Conservation (phyloP, 2,329 filamentous ascomycete genomes). For the Lojkania enalia region DNA sequence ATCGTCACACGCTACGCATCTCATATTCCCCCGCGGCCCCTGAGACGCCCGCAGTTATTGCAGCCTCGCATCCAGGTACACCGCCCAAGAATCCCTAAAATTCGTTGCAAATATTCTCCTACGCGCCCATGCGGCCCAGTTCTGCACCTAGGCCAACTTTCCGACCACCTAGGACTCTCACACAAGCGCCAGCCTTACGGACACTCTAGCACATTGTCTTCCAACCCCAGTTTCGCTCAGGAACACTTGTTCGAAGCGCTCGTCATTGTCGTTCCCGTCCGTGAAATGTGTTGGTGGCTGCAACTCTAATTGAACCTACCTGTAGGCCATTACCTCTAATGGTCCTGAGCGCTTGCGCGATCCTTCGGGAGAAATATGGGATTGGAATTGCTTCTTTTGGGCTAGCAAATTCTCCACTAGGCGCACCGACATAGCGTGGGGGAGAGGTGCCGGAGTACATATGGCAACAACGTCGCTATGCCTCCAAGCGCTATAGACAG, state of each 20-base stretch:
- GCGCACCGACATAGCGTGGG: no score
- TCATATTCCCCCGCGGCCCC: background rate
- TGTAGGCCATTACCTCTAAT: background rate
- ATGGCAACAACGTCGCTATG: no score
- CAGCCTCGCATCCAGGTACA: background rate
- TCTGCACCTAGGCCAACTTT: slow-evolving; percentile 18
- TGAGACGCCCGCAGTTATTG: background rate
- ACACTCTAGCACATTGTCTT: slow-evolving; percentile 9
- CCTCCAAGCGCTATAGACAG: no score
- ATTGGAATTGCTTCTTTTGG: no score
- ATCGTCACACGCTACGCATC: background rate
- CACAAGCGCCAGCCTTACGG: slow-evolving; percentile 36
- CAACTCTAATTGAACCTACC: slow-evolving; percentile 13
- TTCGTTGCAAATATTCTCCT: no score
- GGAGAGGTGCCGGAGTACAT: no score
- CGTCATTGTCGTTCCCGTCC: background rate
- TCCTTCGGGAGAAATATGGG: no score
- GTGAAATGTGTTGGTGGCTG: slow-evolving; percentile 11
- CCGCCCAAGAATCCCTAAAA: no score
- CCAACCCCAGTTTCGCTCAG: slow-evolving; percentile 5
- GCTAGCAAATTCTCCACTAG: no score
- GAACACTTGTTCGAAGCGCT: slow-evolving; percentile 10
- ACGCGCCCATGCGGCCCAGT: slow-evolving; percentile 34
- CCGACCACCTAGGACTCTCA: slow-evolving; percentile 15
- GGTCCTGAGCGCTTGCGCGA: background rate